Percentiles rank a stretch among this genome's conserved stretches.
Conservation (phyloP, 768 basidiomycete species). For the Nevesoporus exiguus region DNA sequence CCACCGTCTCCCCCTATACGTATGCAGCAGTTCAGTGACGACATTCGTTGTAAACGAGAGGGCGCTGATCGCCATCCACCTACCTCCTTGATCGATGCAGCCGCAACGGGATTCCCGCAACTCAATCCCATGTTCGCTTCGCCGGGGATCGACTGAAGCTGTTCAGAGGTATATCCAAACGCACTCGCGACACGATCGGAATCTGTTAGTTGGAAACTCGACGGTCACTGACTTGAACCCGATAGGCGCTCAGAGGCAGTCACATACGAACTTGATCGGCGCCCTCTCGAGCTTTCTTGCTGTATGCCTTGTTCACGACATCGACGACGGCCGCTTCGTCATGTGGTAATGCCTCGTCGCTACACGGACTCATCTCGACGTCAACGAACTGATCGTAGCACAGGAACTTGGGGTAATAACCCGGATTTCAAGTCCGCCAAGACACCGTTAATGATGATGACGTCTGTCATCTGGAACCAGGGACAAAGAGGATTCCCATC, state of each 20-base stretch:
- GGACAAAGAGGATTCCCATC: no score
- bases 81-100: constrained; percentile 46
- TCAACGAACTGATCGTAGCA: background rate
- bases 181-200: constrained; percentile 23
- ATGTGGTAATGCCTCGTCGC: background rate
- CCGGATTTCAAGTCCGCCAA: background rate
- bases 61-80: background rate
- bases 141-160: constrained; percentile 41
- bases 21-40: background rate
- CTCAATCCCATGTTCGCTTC: constrained; percentile 48
- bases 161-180: constrained; percentile 46
- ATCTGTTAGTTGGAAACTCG: background rate
- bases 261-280: constrained; percentile 14
- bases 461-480: no score
- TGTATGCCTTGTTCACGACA: constrained; percentile 14
- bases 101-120: constrained; percentile 52
- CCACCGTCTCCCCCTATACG: constrained; percentile 49
- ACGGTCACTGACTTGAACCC: background rate
- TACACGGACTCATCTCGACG: constrained; percentile 2
- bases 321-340: background rate
- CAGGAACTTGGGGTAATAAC: background rate
- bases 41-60: background rate
- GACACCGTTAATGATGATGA: background rate
- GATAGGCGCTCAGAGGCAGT: background rate
- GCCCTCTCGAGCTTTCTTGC: constrained; percentile 5